phyloP scores from a whole-genome alignment of 1,139 yeast species.

The Barnettozyma hawaiiensis region DNA sequence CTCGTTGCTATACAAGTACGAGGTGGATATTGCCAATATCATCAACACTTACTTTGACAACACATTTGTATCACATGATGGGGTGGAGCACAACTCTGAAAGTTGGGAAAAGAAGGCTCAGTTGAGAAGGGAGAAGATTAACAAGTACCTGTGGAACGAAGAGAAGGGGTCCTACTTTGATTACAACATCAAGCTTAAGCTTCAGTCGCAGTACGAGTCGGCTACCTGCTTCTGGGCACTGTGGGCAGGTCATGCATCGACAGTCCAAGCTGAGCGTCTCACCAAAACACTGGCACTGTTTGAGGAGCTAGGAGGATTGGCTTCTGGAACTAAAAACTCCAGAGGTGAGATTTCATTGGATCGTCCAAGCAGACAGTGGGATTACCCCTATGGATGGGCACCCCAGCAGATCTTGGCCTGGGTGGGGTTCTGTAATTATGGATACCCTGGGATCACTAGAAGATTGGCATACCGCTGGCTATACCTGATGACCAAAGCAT shows the following conservation, averaged over 20 bases:
- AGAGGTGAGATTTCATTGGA: slow-evolving; percentile 67
- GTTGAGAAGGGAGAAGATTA: slow-evolving; percentile 49
- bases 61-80: slow-evolving; percentile 34
- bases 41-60: slow-evolving; percentile 55
- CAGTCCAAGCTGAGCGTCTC: slow-evolving; percentile 65
- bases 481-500: slow-evolving; percentile 82
- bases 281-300: slow-evolving; percentile 58
- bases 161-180: slow-evolving; percentile 76
- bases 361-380: slow-evolving; percentile 94
- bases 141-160: slow-evolving; percentile 82
- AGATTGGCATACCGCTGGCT: slow-evolving; percentile 85
- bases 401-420: slow-evolving; percentile 96
- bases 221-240: slow-evolving; percentile 93
- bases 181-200: slow-evolving; percentile 57
- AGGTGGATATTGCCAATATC: slow-evolving; percentile 69
- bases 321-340: slow-evolving; percentile 73
- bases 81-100: slow-evolving; percentile 43
- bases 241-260: slow-evolving; percentile 75
- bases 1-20: slow-evolving; percentile 84
- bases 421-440: slow-evolving; percentile 78
- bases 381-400: slow-evolving; percentile 97
- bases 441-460: slow-evolving; percentile 58
- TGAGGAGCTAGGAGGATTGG: slow-evolving; percentile 87
- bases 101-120: slow-evolving; percentile 58
- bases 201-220: slow-evolving; percentile 67